Percentiles rank a stretch among this genome's conserved stretches.
Conservation (phyloP, 2,329 filamentous ascomycete genomes). For the Colletotrichum melonis region DNA sequence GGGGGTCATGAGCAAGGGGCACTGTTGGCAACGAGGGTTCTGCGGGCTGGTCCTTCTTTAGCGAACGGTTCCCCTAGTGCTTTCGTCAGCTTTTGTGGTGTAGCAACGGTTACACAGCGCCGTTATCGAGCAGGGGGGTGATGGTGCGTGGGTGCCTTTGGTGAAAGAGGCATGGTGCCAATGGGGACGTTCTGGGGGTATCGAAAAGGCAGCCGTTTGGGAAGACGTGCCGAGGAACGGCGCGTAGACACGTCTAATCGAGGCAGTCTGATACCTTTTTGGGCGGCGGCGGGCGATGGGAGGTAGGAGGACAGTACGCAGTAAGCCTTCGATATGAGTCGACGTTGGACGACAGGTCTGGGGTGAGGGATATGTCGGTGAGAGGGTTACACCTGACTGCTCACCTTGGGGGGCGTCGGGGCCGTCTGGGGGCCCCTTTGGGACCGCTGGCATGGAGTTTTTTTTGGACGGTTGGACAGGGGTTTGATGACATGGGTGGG, state of each 20-base stretch:
- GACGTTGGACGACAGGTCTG: background rate
- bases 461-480: background rate
- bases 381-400: conserved; percentile 34
- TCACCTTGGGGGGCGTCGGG: conserved; percentile 16
- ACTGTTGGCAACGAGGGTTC: background rate
- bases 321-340: background rate
- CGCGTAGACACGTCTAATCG: background rate
- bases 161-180: background rate
- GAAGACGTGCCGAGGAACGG: conserved; percentile 5
- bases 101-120: conserved; percentile 6
- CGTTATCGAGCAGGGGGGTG: background rate
- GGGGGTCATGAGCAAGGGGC: conserved; percentile 29
- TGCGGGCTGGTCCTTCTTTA: conserved; percentile 32
- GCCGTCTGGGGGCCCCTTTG: background rate
- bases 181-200: background rate
- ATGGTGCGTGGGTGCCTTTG: background rate
- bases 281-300: background rate
- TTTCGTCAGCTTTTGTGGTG: conserved; percentile 25
- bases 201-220: conserved; percentile 4
- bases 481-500: conserved; percentile 4
- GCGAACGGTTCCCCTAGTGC: conserved; percentile 23
- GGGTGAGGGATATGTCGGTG: conserved; percentile 20
- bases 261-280: background rate
- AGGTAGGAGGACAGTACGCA: background rate
- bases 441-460: background rate